Conservation (phyloP, 2,329 filamentous ascomycete genomes). For the Mycosphaerelloides madeirae region DNA sequence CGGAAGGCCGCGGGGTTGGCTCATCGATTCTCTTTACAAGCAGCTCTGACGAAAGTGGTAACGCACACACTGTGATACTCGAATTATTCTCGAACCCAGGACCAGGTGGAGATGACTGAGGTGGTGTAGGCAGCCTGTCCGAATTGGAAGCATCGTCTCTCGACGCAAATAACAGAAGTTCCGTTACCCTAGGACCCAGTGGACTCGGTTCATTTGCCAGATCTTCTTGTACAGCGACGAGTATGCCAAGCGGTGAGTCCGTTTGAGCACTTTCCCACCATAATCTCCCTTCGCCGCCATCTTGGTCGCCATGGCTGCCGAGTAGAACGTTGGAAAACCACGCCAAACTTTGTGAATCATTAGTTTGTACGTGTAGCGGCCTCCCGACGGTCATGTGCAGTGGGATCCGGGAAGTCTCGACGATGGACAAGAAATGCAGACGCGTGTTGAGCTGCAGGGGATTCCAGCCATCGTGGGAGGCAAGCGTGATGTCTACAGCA, state of each 20-base stretch:
- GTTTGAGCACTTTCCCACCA: slow-evolving; percentile 20
- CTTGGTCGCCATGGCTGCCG: slow-evolving; percentile 1
- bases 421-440: slow-evolving; percentile 17
- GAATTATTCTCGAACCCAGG: not conserved
- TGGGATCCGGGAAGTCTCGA: slow-evolving; percentile 17
- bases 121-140: slow-evolving; percentile 30
- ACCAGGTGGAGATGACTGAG: slow-evolving; percentile 27
- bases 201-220: not conserved
- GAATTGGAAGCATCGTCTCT: slow-evolving; percentile 18
- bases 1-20: slow-evolving; percentile 27
- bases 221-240: slow-evolving; percentile 9
- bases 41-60: slow-evolving; percentile 43
- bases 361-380: slow-evolving; percentile 7
- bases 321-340: slow-evolving; percentile 20
- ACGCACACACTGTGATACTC: slow-evolving; percentile 34
- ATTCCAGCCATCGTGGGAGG: too few relatives aligned
- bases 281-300: not conserved
- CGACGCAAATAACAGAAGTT: slow-evolving; percentile 45
- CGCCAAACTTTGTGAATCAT: slow-evolving; percentile 12
- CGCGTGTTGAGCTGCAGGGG: too few relatives aligned
- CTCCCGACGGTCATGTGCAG: slow-evolving; percentile 11
- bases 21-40: slow-evolving; percentile 15
- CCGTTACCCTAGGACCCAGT: slow-evolving; percentile 31
- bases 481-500: slow-evolving; percentile 8
- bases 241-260: slow-evolving; percentile 18